Evolutionary conservation across 2,329 filamentous ascomycete genomes (phyloP), one percentile per base, ranked within the genome.

Genomic region (Tricladium varicosporioides): DNA sequence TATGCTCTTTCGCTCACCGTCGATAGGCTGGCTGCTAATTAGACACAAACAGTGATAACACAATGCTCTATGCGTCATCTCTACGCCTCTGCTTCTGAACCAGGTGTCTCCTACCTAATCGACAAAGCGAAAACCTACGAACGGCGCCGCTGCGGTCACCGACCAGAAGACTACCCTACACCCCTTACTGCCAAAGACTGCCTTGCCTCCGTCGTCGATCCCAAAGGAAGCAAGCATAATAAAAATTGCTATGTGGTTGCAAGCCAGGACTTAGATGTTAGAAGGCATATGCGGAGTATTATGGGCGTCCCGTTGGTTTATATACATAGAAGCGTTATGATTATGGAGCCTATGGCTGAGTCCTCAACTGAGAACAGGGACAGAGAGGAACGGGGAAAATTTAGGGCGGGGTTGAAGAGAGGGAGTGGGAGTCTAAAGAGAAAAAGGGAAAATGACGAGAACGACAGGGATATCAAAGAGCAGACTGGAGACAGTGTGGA

Each of bases 61-160:
- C 88, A 91, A 75, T 92, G 89, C 75, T 88, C 84, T 57, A 92
- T 92, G 71, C 85, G 88, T 64, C 88, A 91, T 70, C 81, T 94
- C 46, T 93, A 93, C 73, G 80, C 80, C 15, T 77, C 80, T 53
- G 81, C 82, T 61, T 77, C 70, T 65, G 80, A 83, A 57, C 78
- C 80, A 2, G 77, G 79, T 27, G 73, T 80, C 19, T 68, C 67
- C 2, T 68, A 62, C 43, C 52, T 89, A 51, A 92, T 95, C 67
- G 81, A 86, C 47, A 78, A 86, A 62, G 90, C 89, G 16, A 93
- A 94, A 74, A 80, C 78, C 13, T 85, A 85, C 69, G 90, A 94
- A 74, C 82, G 90, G 57, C 78, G 91, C 53, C 80, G 90, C 57
- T 95, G 91, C 71, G 88, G 88, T 44, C 91, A 95, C 71, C 86